Percentiles rank a stretch among this genome's conserved stretches.
Evolutionary conservation across 768 basidiomycete genomes (phyloP).

Genomic region (Tremella fuciformis): DNA sequence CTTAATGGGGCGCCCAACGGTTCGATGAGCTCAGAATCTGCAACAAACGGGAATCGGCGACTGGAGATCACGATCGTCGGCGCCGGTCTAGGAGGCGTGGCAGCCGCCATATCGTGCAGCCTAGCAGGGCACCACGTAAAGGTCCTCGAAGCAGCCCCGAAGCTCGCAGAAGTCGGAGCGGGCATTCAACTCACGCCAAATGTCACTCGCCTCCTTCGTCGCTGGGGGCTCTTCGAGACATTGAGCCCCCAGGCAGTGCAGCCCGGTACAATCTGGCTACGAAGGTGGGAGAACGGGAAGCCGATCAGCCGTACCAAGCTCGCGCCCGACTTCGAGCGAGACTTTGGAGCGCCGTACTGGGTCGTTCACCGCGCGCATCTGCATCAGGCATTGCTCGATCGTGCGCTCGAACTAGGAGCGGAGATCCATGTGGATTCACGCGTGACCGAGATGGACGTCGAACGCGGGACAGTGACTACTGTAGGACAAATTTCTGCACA

Average conservation of each 20-base stretch:
- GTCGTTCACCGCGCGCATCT: constrained; percentile 1
- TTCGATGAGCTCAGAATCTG: too few species aligned
- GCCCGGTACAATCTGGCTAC: not conserved
- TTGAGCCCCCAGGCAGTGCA: not conserved
- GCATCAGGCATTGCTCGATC: not conserved
- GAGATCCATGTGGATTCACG: not conserved
- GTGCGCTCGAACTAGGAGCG: constrained; percentile 1
- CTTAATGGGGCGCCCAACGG: too few species aligned
- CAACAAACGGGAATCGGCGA: not conserved
- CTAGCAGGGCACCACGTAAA: not conserved
- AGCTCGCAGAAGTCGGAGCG: not conserved
- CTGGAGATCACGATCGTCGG: constrained; percentile 1
- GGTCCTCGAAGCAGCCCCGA: not conserved
- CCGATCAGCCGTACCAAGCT: not conserved
- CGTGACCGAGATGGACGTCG: not conserved
- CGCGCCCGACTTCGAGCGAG: not conserved
- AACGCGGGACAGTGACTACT: not conserved
- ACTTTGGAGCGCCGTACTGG: constrained; percentile 2
- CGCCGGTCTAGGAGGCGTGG: not conserved
- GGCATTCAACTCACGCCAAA: constrained; percentile 1
- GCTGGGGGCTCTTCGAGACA: not conserved
- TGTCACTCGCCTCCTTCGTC: not conserved
- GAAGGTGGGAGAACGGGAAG: constrained; percentile 2
- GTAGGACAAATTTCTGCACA: not conserved
- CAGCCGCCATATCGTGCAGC: not conserved